Evolutionary conservation across 768 basidiomycete species (phyloP), one percentile per base, ranked within the genome.

Genomic region (Kwoniella sp.): DNA sequence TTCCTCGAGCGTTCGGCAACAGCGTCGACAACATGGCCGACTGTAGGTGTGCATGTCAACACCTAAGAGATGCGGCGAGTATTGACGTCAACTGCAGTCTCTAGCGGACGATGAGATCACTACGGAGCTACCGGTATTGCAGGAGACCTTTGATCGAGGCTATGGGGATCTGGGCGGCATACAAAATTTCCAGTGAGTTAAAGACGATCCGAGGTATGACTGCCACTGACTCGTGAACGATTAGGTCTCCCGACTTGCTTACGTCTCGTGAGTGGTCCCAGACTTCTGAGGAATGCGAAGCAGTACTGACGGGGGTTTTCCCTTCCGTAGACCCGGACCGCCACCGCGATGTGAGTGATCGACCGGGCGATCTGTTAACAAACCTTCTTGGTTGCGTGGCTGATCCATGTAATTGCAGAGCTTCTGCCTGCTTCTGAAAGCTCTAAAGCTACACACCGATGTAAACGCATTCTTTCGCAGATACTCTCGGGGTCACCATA

Each of bases 61-160:
- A 22, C n/a, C 20, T 26, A 45, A 13, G 11, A 22, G 11, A 29
- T 45, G 38, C 7, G 29, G 34, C 7, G 34, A 37, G 34, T 37
- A 37, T 13, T 37, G 34, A 37, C 23, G n/a, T 31, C 60, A 13
- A 48, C 30, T 34, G 28, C 53, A 73, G 70, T 47, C 58, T 38
- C n/a, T 77, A 22, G 20, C 48, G 4, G 73, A 77, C 25, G 70
- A 65, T 7, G 76, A 77, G 45, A 72, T 77, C 48, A 71, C 76
- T 0, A 72, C 73, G 23, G 76, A 77, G 30, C 52, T 77, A 22
- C 76, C 76, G 0, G 63, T 72, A 28, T 13, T 66, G 25, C 76
- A 77, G 56, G 13, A 47, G 3, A 55, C 47, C 2, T 77, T 50
- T 52, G 74, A 77, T 52, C 25, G 20, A 7, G 73, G 70, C 5